Percentiles rank a stretch among this genome's conserved stretches.
Evolutionary conservation across 345 rosid species (phyloP).

Genomic region (Citrus trifoliata): DNA sequence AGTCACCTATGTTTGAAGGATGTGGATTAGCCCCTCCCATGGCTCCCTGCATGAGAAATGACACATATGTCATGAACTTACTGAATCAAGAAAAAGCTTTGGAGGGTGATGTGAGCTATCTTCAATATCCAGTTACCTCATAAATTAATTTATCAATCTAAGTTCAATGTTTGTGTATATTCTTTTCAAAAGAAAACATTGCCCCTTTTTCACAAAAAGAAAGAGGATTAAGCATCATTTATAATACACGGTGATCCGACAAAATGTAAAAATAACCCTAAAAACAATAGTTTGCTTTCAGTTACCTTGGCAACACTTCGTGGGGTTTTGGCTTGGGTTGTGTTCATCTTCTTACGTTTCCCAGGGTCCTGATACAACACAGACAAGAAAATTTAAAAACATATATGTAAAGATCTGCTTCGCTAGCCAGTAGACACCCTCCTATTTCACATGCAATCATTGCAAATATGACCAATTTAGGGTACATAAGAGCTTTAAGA

Average conservation of each 20-base stretch:
- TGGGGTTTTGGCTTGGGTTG: slow-evolving; percentile 54
- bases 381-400: slow-evolving; percentile 15
- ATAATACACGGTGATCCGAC: neutral
- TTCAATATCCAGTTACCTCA: neutral
- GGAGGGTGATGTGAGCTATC: neutral
- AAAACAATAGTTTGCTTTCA: neutral
- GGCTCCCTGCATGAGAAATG: slow-evolving; percentile 40
- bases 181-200: neutral
- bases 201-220: neutral
- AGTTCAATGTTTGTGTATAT: neutral
- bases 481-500: neutral
- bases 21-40: slow-evolving; percentile 34
- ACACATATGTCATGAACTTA: neutral
- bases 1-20: slow-evolving; percentile 76
- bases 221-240: neutral
- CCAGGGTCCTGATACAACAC: slow-evolving; percentile 54
- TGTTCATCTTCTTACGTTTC: slow-evolving; percentile 42
- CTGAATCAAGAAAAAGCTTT: neutral
- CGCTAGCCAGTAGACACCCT: neutral
- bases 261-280: neutral
- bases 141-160: neutral
- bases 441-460: neutral
- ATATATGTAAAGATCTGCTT: neutral
- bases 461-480: neutral
- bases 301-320: slow-evolving; percentile 51